Conservation (phyloP, 257 asterid species). For the Capsicum rhomboideum region DNA sequence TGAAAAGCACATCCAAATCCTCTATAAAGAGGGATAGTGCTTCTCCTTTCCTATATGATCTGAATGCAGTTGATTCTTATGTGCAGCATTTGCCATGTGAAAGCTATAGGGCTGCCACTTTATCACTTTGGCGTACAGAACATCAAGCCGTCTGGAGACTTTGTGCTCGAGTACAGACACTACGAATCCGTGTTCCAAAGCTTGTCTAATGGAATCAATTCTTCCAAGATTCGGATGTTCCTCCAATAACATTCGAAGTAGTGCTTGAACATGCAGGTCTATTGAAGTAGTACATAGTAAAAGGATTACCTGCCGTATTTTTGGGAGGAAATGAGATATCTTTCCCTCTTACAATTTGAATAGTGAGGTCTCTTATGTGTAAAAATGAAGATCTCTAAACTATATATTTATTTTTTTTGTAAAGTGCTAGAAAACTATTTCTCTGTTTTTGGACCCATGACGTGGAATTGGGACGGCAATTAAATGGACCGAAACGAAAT, state of each 20-base stretch:
- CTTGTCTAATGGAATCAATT: no score
- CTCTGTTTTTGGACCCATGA: constrained; percentile 13
- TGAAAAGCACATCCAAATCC: no score
- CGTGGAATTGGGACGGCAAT: background rate
- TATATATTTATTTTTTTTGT: no score
- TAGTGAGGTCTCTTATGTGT: no score
- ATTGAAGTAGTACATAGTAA: constrained; percentile 25
- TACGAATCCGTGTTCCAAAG: constrained; percentile 19
- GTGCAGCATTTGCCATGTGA: constrained; percentile 60
- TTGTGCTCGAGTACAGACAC: constrained; percentile 36
- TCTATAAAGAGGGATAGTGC: background rate
- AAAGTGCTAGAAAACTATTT: no score
- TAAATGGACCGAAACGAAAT: background rate
- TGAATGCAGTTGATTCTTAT: background rate
- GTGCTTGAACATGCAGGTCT: constrained; percentile 16
- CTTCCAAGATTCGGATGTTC: background rate
- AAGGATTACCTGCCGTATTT: constrained; percentile 19
- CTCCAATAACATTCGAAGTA: background rate
- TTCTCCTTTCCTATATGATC: background rate
- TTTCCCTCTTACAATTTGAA: no score
- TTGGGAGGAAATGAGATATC: no score
- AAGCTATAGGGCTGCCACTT: constrained; percentile 51
- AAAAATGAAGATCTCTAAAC: no score
- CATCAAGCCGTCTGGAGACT: constrained; percentile 28
- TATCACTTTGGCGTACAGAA: constrained; percentile 48